Base-by-base conservation (phyloP, 805 yeast species). In the Ogataea nitratoaversa region DNA sequence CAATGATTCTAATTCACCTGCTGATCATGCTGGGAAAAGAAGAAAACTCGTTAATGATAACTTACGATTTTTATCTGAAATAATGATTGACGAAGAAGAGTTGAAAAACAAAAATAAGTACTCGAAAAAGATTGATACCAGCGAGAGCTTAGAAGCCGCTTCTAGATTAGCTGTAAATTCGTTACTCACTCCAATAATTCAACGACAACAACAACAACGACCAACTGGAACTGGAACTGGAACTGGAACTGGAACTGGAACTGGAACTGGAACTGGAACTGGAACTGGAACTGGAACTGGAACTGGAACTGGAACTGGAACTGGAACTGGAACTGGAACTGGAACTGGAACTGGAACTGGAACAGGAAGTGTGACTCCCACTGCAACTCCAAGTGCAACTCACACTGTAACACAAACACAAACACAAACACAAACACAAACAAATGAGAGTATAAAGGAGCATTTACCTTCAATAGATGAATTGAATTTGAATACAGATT, bases 151-250 rank as follows among this genome's bases (percentile, higher is more conserved):
- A 8, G 60, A 58, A 16, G 34, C 42, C 4, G 59, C 55, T 8
- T 71, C 81, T 0, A 66, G 68, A 34, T 60, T 66, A 14, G 76
- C 79, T 2, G 71, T 76, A 6, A 71, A 67, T 41, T 62, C 71
- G 5, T 66, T 76, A 47, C 67, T 73, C 16, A 62, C 67, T 33
- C 79, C 80, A 0, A 41, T 41, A 7, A 20, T 54, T 2, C 56
- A 49, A 19, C 19, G 23, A 11, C 25, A 37, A 19, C 27, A 29
- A 20, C 23, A 31, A 19, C 19, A 36, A 30, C 11, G n/a, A 12
- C 32, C n/a, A n/a, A n/a, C n/a, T n/a, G n/a, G n/a, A n/a, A n/a
- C n/a, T n/a, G n/a, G n/a, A n/a, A n/a, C n/a, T n/a, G n/a, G n/a
- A n/a, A n/a, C n/a, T n/a, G n/a, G n/a, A n/a, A n/a, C n/a, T n/a